phyloP scores from a whole-genome alignment of 345 rosid genomes.

The Gossypium sturtianum region DNA sequence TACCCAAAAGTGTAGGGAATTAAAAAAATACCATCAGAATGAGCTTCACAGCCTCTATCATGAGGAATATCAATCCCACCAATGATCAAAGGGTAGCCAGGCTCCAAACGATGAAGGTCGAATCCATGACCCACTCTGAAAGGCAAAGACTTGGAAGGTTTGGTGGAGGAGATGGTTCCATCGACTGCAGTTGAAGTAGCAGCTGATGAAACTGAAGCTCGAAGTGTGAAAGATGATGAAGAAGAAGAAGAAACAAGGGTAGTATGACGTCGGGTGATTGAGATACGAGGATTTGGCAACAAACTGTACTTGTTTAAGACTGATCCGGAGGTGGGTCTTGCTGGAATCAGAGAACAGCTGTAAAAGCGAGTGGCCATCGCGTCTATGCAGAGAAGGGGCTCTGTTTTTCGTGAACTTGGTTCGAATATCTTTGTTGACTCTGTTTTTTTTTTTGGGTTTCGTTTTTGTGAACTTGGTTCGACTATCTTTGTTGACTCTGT shows the following conservation, averaged over 20 bases:
- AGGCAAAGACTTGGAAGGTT: conserved; percentile 51
- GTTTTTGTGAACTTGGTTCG: background rate
- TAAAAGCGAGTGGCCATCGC: conserved; percentile 40
- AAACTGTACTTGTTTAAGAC: conserved; percentile 13
- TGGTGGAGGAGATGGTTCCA: conserved; percentile 38
- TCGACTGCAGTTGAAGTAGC: conserved; percentile 44
- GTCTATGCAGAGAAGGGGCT: conserved; percentile 4
- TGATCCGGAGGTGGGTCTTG: conserved; percentile 11
- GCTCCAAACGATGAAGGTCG: conserved; percentile 94
- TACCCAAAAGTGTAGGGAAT: too few relatives aligned
- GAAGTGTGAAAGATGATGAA: conserved; percentile 3
- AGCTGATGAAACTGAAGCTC: conserved; percentile 28
- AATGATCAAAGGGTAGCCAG: conserved; percentile 87
- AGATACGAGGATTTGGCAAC: conserved; percentile 15
- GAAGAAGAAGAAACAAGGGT: background rate
- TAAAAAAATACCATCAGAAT: conserved; percentile 70
- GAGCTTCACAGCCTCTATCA: conserved; percentile 98
- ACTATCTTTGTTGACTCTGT: background rate
- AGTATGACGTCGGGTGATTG: background rate
- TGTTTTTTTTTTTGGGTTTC: too few relatives aligned
- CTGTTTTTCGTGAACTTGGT: background rate
- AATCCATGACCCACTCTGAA: conserved; percentile 94
- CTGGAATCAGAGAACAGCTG: conserved; percentile 17
- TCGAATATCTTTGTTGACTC: background rate
- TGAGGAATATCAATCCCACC: conserved; percentile 93